Base-by-base conservation (phyloP, 2,329 filamentous ascomycete genomes). In the Trichoderma atroviride region DNA sequence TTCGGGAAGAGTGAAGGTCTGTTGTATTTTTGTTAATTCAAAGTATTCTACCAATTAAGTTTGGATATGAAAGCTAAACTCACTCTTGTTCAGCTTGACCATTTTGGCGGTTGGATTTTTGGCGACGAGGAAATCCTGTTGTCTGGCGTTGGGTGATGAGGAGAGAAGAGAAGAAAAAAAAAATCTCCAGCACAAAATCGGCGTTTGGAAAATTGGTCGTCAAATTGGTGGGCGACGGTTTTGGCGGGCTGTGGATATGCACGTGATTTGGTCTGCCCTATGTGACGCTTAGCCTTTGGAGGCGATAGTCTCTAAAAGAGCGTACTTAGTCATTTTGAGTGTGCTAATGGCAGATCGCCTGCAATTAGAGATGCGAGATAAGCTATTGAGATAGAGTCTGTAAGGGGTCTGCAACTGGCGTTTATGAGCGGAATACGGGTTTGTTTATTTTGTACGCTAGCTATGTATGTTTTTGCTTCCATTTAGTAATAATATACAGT, bases 1-100 rank as follows among this genome's bases (percentile, higher is more conserved):
- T 92, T 86, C 95, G 91, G 81, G 94, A 97, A 84, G 92, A 93
- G 72, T 78, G 74, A 80, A 93, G 81, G 79, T 82, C 89, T 91
- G 75, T 22, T 27, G 47, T 16, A 9, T 14, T 69, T 73, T 10
- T 1, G 37, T 67, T 52, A 67, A 22, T 47, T 37, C n/a, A 4
- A 67, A 53, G 1, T 37, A 14, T 57, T 70, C 50, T 40, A 58
- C 40, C 16, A 27, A 31, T 16, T 11, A 6, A 37, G 4, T 5
- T 24, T 7, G 9, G 37, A 53, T 13, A 4, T 5, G 53, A 31
- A 55, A 57, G 79, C 86, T 75, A 60, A 57, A 79, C 86, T 75
- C 82, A 88, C 86, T 81, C 79, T 80, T 82, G 85, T 87, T 90
- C 82, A 91, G 86, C 84, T 92, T 92, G 80, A 85, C 88, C 91